Percentiles rank a stretch among this genome's conserved stretches.
phyloP scores from a whole-genome alignment of 1,284 basidiomycete species.

The Malassezia arunalokei region DNA sequence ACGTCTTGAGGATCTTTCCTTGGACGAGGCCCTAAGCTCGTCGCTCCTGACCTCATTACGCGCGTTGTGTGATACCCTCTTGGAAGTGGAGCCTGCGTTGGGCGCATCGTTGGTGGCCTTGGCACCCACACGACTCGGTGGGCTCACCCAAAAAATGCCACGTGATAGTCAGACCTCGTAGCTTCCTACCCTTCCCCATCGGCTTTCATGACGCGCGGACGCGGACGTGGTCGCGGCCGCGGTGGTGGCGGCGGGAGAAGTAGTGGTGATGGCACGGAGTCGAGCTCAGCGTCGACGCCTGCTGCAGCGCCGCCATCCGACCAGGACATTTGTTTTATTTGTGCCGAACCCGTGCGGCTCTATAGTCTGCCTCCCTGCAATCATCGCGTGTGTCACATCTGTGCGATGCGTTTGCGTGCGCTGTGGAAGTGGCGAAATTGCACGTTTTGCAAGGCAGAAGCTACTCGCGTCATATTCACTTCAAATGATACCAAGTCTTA shows the following conservation, averaged over 20 bases:
- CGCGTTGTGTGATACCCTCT: not conserved
- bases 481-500: slow-evolving; percentile 50
- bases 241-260: no score
- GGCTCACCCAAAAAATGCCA: no score
- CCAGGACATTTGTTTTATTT: slow-evolving; percentile 69
- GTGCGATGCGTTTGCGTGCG: slow-evolving; percentile 74
- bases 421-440: slow-evolving; percentile 78
- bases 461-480: slow-evolving; percentile 71
- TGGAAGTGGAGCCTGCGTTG: no score
- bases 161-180: no score
- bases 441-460: slow-evolving; percentile 89
- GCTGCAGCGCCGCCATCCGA: slow-evolving; percentile 11
- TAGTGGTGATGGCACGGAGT: no score
- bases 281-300: not conserved
- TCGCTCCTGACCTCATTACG: not conserved
- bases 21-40: not conserved
- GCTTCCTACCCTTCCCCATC: no score
- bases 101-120: no score
- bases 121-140: no score
- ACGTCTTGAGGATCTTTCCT: not conserved
- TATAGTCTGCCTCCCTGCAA: slow-evolving; percentile 80
- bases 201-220: no score
- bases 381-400: slow-evolving; percentile 84
- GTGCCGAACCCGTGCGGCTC: slow-evolving; percentile 84
- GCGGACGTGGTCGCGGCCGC: no score